Percentiles rank a stretch among this genome's conserved stretches.
phyloP scores from a whole-genome alignment of 176 grass and related monocot species.

The Hordeum marinum region DNA sequence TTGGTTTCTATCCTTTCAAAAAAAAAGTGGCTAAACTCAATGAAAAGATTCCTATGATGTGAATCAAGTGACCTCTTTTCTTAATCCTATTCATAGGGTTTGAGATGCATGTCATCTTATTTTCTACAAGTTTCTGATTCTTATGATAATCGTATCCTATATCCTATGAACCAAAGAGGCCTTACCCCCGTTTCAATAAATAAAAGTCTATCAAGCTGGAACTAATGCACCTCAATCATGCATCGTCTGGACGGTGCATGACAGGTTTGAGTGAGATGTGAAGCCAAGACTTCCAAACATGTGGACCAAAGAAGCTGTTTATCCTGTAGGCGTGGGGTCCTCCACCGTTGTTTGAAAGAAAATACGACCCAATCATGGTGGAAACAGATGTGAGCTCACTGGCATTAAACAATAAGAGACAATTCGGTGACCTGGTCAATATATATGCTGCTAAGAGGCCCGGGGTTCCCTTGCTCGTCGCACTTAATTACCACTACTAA shows the following conservation, averaged over 20 bases:
- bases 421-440: not conserved
- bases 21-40: too few relatives aligned
- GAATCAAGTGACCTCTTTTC: too few relatives aligned
- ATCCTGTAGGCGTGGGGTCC: not conserved
- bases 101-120: too few relatives aligned
- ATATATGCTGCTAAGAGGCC: conserved; percentile 15
- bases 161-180: too few relatives aligned
- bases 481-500: too few relatives aligned
- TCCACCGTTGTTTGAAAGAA: not conserved
- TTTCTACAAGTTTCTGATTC: too few relatives aligned
- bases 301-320: not conserved
- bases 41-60: too few relatives aligned
- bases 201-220: not conserved
- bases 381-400: not conserved
- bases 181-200: too few relatives aligned
- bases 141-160: too few relatives aligned
- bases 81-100: too few relatives aligned
- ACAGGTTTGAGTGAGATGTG: not conserved
- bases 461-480: not conserved
- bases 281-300: not conserved
- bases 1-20: too few relatives aligned
- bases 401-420: not conserved
- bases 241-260: not conserved
- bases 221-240: conserved; percentile 17
- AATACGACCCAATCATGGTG: not conserved